Conservation (phyloP, 2,329 filamentous ascomycete genomes). For the Parasarocladium wereldwijsianum region DNA sequence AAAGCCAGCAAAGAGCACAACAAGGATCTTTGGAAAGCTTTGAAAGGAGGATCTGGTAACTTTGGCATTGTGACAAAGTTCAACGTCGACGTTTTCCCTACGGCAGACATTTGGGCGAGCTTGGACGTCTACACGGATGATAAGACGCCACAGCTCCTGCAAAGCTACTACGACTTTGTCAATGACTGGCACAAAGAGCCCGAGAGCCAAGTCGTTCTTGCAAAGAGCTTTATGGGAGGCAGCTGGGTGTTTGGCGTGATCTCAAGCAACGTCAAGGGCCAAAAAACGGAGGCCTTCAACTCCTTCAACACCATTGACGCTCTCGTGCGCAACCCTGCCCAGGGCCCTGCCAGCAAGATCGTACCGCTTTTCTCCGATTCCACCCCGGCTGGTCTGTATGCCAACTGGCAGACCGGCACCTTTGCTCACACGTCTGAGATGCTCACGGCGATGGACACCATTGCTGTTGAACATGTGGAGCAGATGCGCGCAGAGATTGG, state of each 20-base stretch:
- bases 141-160: constrained; percentile 4
- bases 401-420: constrained; percentile 3
- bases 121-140: too few species aligned
- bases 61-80: constrained; percentile 33
- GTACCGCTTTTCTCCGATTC: neutral
- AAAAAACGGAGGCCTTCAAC: neutral
- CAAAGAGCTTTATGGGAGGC: too few species aligned
- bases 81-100: constrained; percentile 6
- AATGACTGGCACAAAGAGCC: constrained; percentile 4
- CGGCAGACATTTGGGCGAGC: constrained; percentile 6
- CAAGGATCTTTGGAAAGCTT: constrained; percentile 37
- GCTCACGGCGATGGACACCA: constrained; percentile 11
- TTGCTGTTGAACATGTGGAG: constrained; percentile 8
- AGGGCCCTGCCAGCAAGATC: neutral
- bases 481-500: constrained; percentile 9
- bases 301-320: neutral
- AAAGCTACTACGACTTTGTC: constrained; percentile 1
- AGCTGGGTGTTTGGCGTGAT: constrained; percentile 7
- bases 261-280: neutral
- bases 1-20: constrained; percentile 25
- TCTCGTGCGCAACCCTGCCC: neutral
- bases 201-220: too few species aligned
- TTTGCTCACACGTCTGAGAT: constrained; percentile 9
- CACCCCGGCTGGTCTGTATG: constrained; percentile 1
- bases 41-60: constrained; percentile 32